Evolutionary conservation across 495 filamentous ascomycete genomes (phyloP), one percentile per base, ranked within the genome.

Genomic region (Hypoxylon subgilvum): DNA sequence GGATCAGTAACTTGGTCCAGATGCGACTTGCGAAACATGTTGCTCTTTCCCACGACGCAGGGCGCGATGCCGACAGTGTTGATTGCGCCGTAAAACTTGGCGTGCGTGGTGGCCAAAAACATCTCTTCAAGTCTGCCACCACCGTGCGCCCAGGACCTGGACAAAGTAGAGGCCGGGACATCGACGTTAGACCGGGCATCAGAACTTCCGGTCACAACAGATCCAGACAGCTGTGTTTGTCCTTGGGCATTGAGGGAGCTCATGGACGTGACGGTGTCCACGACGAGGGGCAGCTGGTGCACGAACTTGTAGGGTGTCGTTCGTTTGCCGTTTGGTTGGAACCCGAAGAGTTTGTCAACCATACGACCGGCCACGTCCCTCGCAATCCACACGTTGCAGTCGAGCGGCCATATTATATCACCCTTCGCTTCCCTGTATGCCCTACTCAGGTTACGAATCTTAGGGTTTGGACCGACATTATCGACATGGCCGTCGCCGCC

Each of bases 21-120:
- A 65, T 99, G 93, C 0, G 92, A 92, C 41, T 87, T 88, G 21
- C 94, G 89, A 78, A 97, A 97, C 89, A 99, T 96, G 74, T 94
- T 97, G 47, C 90, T 95, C 74, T 99, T 99, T 19, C 94, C 94
- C 4, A 97, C 89, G 48, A 95, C 90, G 72, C 95, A 97, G 4
- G 95, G 92, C 0, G 94, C 93, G 52, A 97, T 76, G 13, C 86
- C 79, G 18, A 96, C 89, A 4, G 92, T 91, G 76, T 97, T 96
- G 81, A 97, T 97, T 51, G 93, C 94, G 16, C 88, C 89, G 76
- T 99, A 99, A 81, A 99, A 96, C 66, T 99, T 99, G 45, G 92
- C 92, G 72, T 99, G 95, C 0, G 91, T 87, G 6, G 91, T 92
- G 1, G 92, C 87, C 76, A 97, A 84, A 76, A 99, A 99, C 71